phyloP scores from a whole-genome alignment of 75 land plant species.

The Adiantum capillusveneris region DNA sequence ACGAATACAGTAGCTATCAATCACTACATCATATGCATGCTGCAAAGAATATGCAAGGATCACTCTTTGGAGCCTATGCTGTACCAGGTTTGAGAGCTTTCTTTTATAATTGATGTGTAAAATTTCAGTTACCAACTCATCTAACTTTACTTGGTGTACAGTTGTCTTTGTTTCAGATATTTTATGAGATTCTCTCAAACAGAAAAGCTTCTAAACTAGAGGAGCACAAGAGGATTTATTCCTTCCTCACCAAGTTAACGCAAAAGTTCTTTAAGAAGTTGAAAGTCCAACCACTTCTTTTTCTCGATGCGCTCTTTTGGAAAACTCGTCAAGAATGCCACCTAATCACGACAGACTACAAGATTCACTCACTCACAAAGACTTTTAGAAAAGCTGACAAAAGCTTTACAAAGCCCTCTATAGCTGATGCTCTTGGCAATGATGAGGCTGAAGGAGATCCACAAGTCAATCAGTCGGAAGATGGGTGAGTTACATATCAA shows the following conservation, averaged over 20 bases:
- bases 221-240: constrained; percentile 50
- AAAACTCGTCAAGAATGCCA: constrained; percentile 82
- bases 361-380: constrained; percentile 13
- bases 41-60: constrained; percentile 75
- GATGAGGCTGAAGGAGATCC: constrained; percentile 51
- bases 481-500: background rate
- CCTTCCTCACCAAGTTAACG: constrained; percentile 59
- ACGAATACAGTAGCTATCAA: constrained; percentile 66
- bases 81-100: constrained; percentile 55
- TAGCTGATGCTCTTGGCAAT: constrained; percentile 76
- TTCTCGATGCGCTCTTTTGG: constrained; percentile 87
- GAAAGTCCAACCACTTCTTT: constrained; percentile 74
- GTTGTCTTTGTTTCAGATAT: constrained; percentile 66
- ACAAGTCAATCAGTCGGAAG: background rate
- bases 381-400: background rate
- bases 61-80: constrained; percentile 78
- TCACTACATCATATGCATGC: constrained; percentile 68
- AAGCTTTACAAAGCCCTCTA: constrained; percentile 18
- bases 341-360: constrained; percentile 46
- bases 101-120: background rate
- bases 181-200: constrained; percentile 67
- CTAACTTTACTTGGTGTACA: constrained; percentile 29
- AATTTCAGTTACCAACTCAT: background rate
- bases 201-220: constrained; percentile 45
- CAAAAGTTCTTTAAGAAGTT: constrained; percentile 62